Base-by-base conservation (phyloP, 1,284 basidiomycete species). In the Ceratobasidium sp. region DNA sequence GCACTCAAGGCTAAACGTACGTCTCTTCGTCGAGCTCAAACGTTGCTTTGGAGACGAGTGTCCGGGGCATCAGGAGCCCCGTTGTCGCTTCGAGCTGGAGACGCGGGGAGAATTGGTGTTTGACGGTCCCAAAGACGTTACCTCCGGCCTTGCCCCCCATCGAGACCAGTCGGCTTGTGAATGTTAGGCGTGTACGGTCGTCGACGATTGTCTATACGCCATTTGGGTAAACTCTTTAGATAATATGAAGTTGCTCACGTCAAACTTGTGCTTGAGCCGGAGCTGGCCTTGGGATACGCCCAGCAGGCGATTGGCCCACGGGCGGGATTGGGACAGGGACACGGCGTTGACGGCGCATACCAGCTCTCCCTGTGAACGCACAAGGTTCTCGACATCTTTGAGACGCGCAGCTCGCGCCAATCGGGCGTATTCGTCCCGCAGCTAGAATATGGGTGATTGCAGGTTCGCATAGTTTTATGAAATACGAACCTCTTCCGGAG, bases 71-170 rank as follows among this genome's bases (percentile, higher is more conserved):
- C 11, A 74, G 71, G 6, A 74, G 22, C 9, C 71, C 61, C 77
- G 71, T 64, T 80, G 85, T 76, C 80, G 87, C 90, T 82, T 88
- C 85, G 40, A 88, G 83, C 56, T 83, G 81, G 69, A 92, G 82
- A 49, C 87, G 85, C 15, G 89, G 89, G 29, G 88, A 89, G 81
- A 89, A 88, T 77, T 91, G 91, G 80, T 92, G 89, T 76, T 88
- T 88, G 66, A 93, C 79, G 4, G 90, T 90, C 59, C 89, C 90
- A 57, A 88, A 81, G 76, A 92, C 81, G 75, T 86, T 87, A 19
- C 86, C 87, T 29, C 81, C 82, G 9, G 85, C 84, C 7, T 80
- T 78, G 15, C 82, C 81, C 56, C 82, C 78, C 9, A 74, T 74
- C 5, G 61, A 54, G 34, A 74, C 51, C 8, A 74, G 49, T n/a